Conservation (phyloP, 176 grass and related monocot genomes). For the Elymus sibiricus region DNA sequence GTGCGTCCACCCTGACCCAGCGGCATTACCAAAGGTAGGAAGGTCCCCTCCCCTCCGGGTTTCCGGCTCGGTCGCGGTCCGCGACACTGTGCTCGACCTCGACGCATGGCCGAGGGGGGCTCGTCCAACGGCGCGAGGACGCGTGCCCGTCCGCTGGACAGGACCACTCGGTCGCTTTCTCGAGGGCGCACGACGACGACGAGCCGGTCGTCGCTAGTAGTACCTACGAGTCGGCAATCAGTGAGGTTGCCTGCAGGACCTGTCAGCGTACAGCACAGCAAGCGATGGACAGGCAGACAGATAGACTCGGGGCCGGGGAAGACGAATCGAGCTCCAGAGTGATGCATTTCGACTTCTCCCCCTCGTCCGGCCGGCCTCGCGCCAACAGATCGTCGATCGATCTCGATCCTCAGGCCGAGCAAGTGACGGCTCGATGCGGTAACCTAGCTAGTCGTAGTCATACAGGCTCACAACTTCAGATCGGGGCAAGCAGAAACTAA, state of each 20-base stretch:
- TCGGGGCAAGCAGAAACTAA: background rate
- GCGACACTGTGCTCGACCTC: background rate
- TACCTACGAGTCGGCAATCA: background rate
- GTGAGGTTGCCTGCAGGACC: background rate
- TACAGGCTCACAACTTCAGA: background rate
- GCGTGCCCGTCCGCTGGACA: background rate
- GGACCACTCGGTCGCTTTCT: slow-evolving; percentile 1
- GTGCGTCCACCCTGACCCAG: background rate
- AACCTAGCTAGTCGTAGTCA: too few relatives aligned
- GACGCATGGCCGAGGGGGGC: background rate
- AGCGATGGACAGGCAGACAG: background rate
- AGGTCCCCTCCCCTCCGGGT: background rate
- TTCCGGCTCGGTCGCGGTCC: background rate
- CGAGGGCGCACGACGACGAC: background rate
- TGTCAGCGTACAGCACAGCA: background rate
- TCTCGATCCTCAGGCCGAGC: too few relatives aligned
- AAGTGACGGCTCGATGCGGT: too few relatives aligned
- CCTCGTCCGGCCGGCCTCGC: too few relatives aligned
- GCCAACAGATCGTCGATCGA: too few relatives aligned
- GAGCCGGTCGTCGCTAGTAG: background rate
- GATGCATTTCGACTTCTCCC: background rate
- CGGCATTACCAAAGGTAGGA: background rate
- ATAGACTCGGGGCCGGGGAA: background rate
- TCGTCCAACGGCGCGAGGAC: background rate
- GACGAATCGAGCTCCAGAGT: background rate